Percentiles rank a stretch among this genome's conserved stretches.
These are phyloP conservation scores for Hansenula sp. DNA, from an alignment of 1,139 yeast species.

Conservation along the genomic window DNA sequence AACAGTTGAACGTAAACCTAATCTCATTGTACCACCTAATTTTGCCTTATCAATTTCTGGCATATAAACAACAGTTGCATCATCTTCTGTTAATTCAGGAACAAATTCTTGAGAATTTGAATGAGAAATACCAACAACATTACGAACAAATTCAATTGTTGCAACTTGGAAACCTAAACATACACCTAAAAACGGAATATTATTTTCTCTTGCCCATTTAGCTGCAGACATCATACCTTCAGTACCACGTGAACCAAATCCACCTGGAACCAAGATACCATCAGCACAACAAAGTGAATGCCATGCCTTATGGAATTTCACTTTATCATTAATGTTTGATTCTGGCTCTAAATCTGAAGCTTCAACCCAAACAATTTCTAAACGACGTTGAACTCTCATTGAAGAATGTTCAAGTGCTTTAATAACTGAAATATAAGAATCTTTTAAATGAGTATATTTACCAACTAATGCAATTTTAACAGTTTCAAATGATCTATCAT, in stretches of 20 bases:
- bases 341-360: slow-evolving; percentile 84
- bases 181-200: slow-evolving; percentile 92
- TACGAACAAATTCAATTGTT: slow-evolving; percentile 88
- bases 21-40: slow-evolving; percentile 98
- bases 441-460: slow-evolving; percentile 92
- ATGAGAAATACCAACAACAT: slow-evolving; percentile 61
- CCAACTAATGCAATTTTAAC: slow-evolving; percentile 97
- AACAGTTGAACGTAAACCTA: slow-evolving; percentile 87
- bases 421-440: slow-evolving; percentile 90
- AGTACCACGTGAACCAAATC: slow-evolving; percentile 95
- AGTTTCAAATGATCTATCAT: slow-evolving; percentile 78
- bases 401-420: slow-evolving; percentile 95
- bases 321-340: slow-evolving; percentile 57
- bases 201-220: slow-evolving; percentile 94
- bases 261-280: slow-evolving; percentile 98
- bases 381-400: slow-evolving; percentile 79
- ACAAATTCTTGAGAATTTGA: slow-evolving; percentile 87
- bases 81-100: slow-evolving; percentile 53
- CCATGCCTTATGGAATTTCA: slow-evolving; percentile 93
- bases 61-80: slow-evolving; percentile 91
- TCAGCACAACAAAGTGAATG: slow-evolving; percentile 90
- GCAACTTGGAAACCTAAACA: slow-evolving; percentile 98
- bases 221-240: slow-evolving; percentile 99
- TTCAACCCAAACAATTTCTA: slow-evolving; percentile 94
- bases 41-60: slow-evolving; percentile 96